These are phyloP conservation scores for Lactarius indigo DNA, from an alignment of 768 basidiomycete genomes.

Conservation along the genomic window DNA sequence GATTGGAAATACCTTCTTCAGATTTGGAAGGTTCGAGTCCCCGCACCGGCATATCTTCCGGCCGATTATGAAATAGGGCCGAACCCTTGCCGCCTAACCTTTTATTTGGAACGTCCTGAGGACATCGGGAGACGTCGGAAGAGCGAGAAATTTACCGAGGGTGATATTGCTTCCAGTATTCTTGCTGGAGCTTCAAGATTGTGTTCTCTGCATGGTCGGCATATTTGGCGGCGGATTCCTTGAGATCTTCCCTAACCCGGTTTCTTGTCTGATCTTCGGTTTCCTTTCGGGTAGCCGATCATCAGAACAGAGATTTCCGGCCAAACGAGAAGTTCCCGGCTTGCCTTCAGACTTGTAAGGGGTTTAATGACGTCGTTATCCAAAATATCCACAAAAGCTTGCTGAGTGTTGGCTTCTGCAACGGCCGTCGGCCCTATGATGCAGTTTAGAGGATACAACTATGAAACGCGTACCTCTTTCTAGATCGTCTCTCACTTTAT, in stretches of 20 bases:
- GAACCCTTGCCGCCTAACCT: neutral
- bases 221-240: neutral
- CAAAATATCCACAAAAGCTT: neutral
- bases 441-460: neutral
- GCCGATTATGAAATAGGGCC: neutral
- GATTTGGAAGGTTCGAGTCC: neutral
- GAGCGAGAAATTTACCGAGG: neutral
- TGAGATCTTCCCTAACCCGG: neutral
- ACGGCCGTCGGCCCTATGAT: neutral
- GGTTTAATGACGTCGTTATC: neutral
- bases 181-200: neutral
- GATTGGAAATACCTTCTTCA: neutral
- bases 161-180: neutral
- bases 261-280: neutral
- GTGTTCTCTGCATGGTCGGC: neutral
- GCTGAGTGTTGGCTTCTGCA: neutral
- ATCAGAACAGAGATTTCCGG: neutral
- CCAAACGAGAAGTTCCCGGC: neutral
- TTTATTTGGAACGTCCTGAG: neutral
- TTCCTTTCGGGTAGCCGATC: neutral
- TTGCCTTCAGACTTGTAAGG: neutral
- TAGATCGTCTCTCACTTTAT: neutral
- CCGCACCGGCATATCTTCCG: neutral
- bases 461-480: neutral
- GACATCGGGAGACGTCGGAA: neutral